Base-by-base conservation (phyloP, 345 rosid species). In the Hibiscus trionum region DNA sequence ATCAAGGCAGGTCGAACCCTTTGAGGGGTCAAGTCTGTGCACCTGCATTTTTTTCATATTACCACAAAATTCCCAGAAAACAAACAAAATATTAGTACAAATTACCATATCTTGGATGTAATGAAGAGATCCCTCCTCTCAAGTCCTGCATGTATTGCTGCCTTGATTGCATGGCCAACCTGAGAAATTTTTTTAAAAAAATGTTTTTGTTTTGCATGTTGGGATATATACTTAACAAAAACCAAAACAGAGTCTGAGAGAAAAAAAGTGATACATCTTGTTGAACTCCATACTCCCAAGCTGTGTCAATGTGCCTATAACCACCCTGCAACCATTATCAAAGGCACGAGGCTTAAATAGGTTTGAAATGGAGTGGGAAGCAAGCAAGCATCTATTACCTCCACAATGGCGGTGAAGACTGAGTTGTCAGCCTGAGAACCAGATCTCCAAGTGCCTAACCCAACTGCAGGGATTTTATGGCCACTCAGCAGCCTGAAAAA, bases 251-350 rank as follows among this genome's bases (percentile, higher is more conserved):
- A 46, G 29, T 27, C 1, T 1, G 14, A 61, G 53, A 0, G 60
- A 8, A 61, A 12, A 0, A 65, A 12, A 39, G 35, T 7, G 58
- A 76, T 33, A 84, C 86, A 60, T 84, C 80, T 63, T 68, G 76
- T 77, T 78, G 82, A 72, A 82, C 80, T 69, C 79, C 82, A 66
- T 85, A 84, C 59, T 84, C 70, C 73, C 72, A 68, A 33, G 88
- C 88, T 17, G 87, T 86, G 65, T 83, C 87, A 62, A 85, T 72
- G 64, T 86, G 92, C 66, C 85, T 79, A 70, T 88, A 84, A 60
- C 86, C 86, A 62, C 73, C 88, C 88, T 84, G 59, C 67, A 72
- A 19, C 67, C 49, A 62, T 35, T 17, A 27, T 59, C 26, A 59
- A 39, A 39, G 44, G 44, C 11, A 39, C 44, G 5, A 61, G 46